Conservation (phyloP, 352 stramenopile genomes). For the Elongisporangium undulatum region DNA sequence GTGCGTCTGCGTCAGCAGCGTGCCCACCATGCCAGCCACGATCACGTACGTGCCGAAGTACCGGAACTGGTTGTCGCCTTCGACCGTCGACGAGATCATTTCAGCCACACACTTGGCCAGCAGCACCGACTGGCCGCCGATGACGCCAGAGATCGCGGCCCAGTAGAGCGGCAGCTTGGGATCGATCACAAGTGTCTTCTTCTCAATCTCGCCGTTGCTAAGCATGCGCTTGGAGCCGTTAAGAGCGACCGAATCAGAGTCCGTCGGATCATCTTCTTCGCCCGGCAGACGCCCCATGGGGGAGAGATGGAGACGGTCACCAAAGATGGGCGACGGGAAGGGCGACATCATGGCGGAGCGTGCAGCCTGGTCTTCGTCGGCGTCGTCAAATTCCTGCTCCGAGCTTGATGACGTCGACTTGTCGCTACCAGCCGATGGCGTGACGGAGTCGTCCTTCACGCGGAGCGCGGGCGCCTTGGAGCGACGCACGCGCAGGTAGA, state of each 20-base stretch:
- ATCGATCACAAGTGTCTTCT: conserved; percentile 83
- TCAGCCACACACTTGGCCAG: conserved; percentile 83
- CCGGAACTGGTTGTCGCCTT: conserved; percentile 81
- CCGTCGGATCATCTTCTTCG: conserved; percentile 51
- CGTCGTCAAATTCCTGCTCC: conserved; percentile 13
- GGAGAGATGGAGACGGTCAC: conserved; percentile 43
- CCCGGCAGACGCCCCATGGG: conserved; percentile 26
- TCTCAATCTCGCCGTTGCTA: conserved; percentile 70
- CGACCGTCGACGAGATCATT: conserved; percentile 78
- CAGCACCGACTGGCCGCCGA: conserved; percentile 80
- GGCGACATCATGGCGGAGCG: conserved; percentile 71
- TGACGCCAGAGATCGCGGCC: conserved; percentile 79
- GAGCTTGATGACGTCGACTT: neutral
- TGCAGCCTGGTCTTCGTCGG: conserved; percentile 22
- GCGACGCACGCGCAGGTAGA: conserved; percentile 75
- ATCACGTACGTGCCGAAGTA: conserved; percentile 85
- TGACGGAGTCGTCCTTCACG: conserved; percentile 34
- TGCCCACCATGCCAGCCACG: conserved; percentile 64
- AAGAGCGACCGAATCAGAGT: conserved; percentile 42
- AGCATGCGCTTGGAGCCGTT: conserved; percentile 46
- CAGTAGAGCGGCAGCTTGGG: conserved; percentile 85
- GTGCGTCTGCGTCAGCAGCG: conserved; percentile 81
- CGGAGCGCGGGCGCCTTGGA: conserved; percentile 77
- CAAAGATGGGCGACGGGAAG: conserved; percentile 70
- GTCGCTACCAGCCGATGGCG: conserved; percentile 2